Conservation (phyloP, 805 yeast genomes). For the Yueomyces sp. region DNA sequence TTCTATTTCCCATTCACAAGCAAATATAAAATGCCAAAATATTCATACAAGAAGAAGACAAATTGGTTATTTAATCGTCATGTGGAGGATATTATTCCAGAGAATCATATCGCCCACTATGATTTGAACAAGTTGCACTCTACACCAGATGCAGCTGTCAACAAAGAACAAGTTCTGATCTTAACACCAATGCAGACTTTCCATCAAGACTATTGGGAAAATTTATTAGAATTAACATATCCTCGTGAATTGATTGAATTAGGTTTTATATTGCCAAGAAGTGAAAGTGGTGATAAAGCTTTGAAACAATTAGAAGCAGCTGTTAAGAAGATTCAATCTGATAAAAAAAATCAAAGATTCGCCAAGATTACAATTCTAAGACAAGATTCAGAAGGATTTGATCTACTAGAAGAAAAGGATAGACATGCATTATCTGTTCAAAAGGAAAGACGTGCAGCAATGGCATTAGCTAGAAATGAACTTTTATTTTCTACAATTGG, state of each 20-base stretch:
- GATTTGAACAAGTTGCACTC: slow-evolving; percentile 71
- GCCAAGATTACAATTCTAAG: slow-evolving; percentile 77
- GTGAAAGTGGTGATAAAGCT: slow-evolving; percentile 69
- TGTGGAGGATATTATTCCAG: slow-evolving; percentile 44
- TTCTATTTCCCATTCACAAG: slow-evolving; percentile 24
- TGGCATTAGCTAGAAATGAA: slow-evolving; percentile 93
- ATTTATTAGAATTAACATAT: slow-evolving; percentile 58
- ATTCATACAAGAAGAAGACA: slow-evolving; percentile 29
- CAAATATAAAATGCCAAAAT: slow-evolving; percentile 29
- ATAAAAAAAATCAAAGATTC: slow-evolving; percentile 51
- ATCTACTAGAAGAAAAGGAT: slow-evolving; percentile 68
- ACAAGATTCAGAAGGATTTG: slow-evolving; percentile 74
- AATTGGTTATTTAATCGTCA: slow-evolving; percentile 35
- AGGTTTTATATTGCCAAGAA: slow-evolving; percentile 85
- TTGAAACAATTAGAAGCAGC: slow-evolving; percentile 60
- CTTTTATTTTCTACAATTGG: slow-evolving; percentile 77
- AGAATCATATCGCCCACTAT: slow-evolving; percentile 69
- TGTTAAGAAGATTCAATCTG: slow-evolving; percentile 56
- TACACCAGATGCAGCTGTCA: slow-evolving; percentile 55
- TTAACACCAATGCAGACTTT: slow-evolving; percentile 86
- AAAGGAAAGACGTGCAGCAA: slow-evolving; percentile 74
- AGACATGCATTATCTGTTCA: slow-evolving; percentile 82
- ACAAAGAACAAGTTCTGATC: slow-evolving; percentile 72
- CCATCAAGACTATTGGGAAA: slow-evolving; percentile 78
- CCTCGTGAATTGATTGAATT: slow-evolving; percentile 77